These are phyloP conservation scores for Centella asiatica DNA, from an alignment of 129 eudicot species.

Conservation along the genomic window DNA sequence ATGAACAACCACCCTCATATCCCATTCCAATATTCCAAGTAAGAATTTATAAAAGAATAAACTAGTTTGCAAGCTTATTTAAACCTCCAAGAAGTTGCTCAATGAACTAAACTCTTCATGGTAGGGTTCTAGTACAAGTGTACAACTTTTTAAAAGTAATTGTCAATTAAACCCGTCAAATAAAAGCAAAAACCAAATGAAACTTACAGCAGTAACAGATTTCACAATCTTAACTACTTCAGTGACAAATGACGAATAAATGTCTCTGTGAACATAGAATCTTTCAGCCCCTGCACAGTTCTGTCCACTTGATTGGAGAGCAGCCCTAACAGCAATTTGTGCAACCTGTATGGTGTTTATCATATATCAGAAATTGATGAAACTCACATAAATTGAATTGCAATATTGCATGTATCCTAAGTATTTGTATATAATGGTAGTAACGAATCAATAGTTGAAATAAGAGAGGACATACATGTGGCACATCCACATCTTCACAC, in stretches of 20 bases:
- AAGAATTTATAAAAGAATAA: neutral
- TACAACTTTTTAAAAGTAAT: neutral
- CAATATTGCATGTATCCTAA: neutral
- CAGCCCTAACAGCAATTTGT: conserved; percentile 97
- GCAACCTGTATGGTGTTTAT: conserved; percentile 55
- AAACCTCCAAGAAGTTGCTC: neutral
- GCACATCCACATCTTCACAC: conserved; percentile 90
- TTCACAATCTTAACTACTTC: conserved; percentile 87
- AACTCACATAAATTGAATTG: conserved; percentile 4
- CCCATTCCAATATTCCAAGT: no score
- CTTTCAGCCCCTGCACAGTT: conserved; percentile 99
- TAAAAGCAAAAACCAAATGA: neutral
- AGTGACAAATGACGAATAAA: conserved; percentile 69
- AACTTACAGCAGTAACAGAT: conserved; percentile 85
- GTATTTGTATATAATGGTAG: neutral
- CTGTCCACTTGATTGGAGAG: conserved; percentile 94
- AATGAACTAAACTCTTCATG: neutral
- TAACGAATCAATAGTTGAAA: neutral
- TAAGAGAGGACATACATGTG: conserved; percentile 53
- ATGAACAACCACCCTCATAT: no score
- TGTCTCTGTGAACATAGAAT: conserved; percentile 80
- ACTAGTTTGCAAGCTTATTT: neutral
- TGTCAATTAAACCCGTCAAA: neutral
- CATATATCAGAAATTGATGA: conserved; percentile 12
- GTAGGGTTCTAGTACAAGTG: neutral